A percentile compares a stretch with the other conserved stretches of the same genome.
phyloP scores from a whole-genome alignment of 2,329 filamentous ascomycete genomes.

The Hysterium pulicare region DNA sequence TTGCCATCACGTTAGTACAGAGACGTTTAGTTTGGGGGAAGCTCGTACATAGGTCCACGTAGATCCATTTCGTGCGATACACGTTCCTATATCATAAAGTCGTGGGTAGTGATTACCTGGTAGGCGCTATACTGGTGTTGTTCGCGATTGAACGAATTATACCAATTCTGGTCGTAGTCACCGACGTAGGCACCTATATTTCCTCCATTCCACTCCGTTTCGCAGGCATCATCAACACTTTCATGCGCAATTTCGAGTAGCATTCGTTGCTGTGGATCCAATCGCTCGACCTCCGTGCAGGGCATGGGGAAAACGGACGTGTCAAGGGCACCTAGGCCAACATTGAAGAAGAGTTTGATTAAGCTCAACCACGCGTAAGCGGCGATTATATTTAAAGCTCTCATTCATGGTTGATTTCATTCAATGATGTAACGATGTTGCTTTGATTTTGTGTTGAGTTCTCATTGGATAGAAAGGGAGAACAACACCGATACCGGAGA shows the following conservation, averaged over 20 bases:
- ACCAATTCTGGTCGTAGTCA: slow-evolving; percentile 2
- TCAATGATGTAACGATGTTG: too few relatives aligned
- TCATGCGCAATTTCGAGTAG: slow-evolving; percentile 19
- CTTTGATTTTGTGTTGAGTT: too few relatives aligned
- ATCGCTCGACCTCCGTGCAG: slow-evolving; percentile 6
- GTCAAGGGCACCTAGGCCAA: not conserved
- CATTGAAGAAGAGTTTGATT: slow-evolving; percentile 1
- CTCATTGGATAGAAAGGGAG: too few relatives aligned
- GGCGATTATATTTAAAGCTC: too few relatives aligned
- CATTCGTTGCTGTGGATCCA: slow-evolving; percentile 16
- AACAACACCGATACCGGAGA: too few relatives aligned
- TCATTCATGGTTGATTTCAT: too few relatives aligned
- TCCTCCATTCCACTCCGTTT: slow-evolving; percentile 20
- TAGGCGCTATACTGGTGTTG: slow-evolving; percentile 1
- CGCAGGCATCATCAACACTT: slow-evolving; percentile 31
- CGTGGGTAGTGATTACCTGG: slow-evolving; percentile 4
- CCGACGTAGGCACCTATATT: slow-evolving; percentile 20
- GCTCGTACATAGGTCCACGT: slow-evolving; percentile 8
- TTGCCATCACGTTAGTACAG: too few relatives aligned
- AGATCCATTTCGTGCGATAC: slow-evolving; percentile 11
- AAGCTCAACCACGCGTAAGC: too few relatives aligned
- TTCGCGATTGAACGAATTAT: not conserved
- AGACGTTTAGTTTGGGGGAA: too few relatives aligned
- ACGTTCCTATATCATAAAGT: slow-evolving; percentile 11
- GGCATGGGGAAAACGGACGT: slow-evolving; percentile 12